Percentiles rank a stretch among this genome's conserved stretches.
Conservation (phyloP, 2,329 filamentous ascomycete species). For the Sordariomycetes sp. region DNA sequence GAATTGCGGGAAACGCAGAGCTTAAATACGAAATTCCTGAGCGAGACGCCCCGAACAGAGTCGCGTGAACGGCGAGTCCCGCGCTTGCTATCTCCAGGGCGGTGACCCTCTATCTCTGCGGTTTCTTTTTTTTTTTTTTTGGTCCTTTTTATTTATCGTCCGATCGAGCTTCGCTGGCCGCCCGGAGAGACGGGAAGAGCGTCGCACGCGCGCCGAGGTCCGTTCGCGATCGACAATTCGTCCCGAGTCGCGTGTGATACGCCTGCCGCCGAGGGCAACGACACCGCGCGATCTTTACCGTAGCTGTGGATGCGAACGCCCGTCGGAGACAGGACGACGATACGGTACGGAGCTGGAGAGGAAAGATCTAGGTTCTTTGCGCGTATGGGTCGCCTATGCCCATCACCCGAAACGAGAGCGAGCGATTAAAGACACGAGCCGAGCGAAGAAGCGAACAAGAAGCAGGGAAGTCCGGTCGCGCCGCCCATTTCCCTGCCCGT, state of each 20-base stretch:
- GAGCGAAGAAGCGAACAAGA: background rate
- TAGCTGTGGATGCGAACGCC: background rate
- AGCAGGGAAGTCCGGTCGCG: background rate
- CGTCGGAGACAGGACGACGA: background rate
- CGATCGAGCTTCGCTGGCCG: background rate
- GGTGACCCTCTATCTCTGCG: too few relatives aligned
- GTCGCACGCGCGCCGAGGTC: background rate
- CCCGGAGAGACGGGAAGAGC: background rate
- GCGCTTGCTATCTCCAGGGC: too few relatives aligned
- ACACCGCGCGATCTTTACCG: background rate
- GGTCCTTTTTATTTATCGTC: background rate
- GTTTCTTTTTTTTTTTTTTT: background rate
- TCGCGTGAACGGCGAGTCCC: too few relatives aligned
- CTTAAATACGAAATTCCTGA: background rate
- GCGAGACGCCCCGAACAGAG: too few relatives aligned
- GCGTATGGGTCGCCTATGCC: background rate
- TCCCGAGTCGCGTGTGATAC: background rate
- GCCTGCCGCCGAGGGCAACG: background rate
- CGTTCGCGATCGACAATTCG: background rate
- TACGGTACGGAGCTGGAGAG: background rate
- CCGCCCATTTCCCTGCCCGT: background rate
- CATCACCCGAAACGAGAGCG: background rate
- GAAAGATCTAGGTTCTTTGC: background rate
- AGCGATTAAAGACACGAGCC: background rate
- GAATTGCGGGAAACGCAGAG: background rate